Conservation (phyloP, 2,329 filamentous ascomycete species). For the Colletotrichum sp. region DNA sequence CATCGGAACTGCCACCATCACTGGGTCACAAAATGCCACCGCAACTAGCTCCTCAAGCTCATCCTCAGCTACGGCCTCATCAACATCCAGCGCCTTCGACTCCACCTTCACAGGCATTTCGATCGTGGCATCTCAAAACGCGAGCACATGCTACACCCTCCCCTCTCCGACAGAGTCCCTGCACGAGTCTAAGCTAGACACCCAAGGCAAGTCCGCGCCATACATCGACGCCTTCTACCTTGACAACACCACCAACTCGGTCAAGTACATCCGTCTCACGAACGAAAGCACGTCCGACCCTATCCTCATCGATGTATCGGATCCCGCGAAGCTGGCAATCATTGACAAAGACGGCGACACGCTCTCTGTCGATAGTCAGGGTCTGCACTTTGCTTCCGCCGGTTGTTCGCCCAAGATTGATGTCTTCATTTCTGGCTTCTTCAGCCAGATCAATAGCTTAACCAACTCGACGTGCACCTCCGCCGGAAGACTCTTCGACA, state of each 20-base stretch:
- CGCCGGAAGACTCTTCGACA: conserved; percentile 3
- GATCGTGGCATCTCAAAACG: background rate
- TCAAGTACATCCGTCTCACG: conserved; percentile 36
- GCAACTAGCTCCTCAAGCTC: background rate
- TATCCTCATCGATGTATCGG: conserved; percentile 39
- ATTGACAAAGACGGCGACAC: conserved; percentile 33
- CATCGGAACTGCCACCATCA: background rate
- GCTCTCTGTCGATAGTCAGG: conserved; percentile 35
- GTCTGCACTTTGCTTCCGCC: conserved; percentile 38
- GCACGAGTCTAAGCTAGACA: conserved; percentile 34
- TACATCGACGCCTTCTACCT: conserved; percentile 43
- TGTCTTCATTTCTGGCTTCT: conserved; percentile 36
- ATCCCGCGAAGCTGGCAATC: conserved; percentile 34
- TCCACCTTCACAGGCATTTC: conserved; percentile 15
- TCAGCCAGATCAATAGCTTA: conserved; percentile 34
- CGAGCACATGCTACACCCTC: conserved; percentile 7
- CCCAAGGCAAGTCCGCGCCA: conserved; percentile 30
- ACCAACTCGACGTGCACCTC: conserved; percentile 34
- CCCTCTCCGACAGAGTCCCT: background rate
- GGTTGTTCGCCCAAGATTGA: conserved; percentile 37
- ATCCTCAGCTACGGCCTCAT: background rate
- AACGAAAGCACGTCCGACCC: conserved; percentile 29
- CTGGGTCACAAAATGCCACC: background rate
- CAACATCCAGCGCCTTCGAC: background rate
- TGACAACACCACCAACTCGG: conserved; percentile 32